Conservation (phyloP, 495 filamentous ascomycete species). For the Penicillium coffeae region DNA sequence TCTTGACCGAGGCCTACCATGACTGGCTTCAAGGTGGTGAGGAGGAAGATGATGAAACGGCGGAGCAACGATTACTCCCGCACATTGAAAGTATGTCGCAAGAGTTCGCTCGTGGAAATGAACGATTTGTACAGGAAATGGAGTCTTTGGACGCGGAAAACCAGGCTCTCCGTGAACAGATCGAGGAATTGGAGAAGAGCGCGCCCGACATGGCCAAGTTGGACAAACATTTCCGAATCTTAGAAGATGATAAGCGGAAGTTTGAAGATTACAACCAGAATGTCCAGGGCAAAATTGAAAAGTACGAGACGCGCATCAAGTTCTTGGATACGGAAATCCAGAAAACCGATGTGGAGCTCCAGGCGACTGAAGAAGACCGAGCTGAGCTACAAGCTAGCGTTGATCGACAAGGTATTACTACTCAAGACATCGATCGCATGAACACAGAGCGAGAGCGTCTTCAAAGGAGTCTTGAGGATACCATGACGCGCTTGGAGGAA, state of each 20-base stretch:
- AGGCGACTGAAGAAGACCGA: constrained; percentile 75
- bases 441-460: constrained; percentile 88
- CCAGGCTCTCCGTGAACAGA: constrained; percentile 69
- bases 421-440: constrained; percentile 98
- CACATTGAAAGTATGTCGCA: constrained; percentile 86
- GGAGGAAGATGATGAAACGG: constrained; percentile 79
- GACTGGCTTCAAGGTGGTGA: constrained; percentile 82
- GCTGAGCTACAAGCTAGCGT: constrained; percentile 76
- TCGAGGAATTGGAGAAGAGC: constrained; percentile 81
- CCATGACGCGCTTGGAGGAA: constrained; percentile 71
- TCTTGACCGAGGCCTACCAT: constrained; percentile 80
- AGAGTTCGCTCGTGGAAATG: constrained; percentile 80
- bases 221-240: constrained; percentile 77
- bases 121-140: constrained; percentile 75
- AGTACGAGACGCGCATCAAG: constrained; percentile 71
- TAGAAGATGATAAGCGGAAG: constrained; percentile 87
- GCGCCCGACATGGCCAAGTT: constrained; percentile 76
- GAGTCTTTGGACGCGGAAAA: constrained; percentile 81
- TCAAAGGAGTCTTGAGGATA: constrained; percentile 75
- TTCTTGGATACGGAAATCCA: constrained; percentile 76
- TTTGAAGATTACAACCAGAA: constrained; percentile 87
- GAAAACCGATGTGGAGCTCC: constrained; percentile 71
- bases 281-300: constrained; percentile 75
- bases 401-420: constrained; percentile 87
- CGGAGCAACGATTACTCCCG: constrained; percentile 66